These are phyloP conservation scores for Anisodus tanguticus DNA, from an alignment of 257 asterid species.

Conservation along the genomic window DNA sequence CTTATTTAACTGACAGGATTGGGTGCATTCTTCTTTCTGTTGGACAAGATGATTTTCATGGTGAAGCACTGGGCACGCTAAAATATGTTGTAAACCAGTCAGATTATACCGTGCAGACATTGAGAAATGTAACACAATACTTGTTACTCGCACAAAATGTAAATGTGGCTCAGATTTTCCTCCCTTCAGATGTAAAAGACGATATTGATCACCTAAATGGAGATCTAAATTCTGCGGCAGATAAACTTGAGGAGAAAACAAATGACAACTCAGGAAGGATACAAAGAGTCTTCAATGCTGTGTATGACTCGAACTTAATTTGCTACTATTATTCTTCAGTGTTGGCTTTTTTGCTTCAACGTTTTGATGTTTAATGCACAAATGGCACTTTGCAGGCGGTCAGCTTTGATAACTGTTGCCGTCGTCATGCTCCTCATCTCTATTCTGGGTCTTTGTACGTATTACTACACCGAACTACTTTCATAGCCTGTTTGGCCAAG, in stretches of 20 bases:
- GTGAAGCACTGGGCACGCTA: constrained; percentile 75
- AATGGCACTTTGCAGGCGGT: constrained; percentile 55
- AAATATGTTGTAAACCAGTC: constrained; percentile 91
- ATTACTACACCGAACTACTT: not conserved
- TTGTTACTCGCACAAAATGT: constrained; percentile 79
- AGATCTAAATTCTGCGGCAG: constrained; percentile 74
- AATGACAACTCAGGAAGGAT: constrained; percentile 66
- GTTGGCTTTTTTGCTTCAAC: constrained; percentile 27
- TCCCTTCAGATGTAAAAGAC: constrained; percentile 73
- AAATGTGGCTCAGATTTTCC: constrained; percentile 84
- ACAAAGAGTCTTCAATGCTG: constrained; percentile 63
- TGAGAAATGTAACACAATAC: constrained; percentile 80
- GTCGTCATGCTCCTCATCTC: constrained; percentile 82
- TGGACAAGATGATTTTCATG: constrained; percentile 82
- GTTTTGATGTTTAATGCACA: constrained; percentile 26
- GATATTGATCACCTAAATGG: constrained; percentile 76
- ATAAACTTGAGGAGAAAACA: constrained; percentile 70
- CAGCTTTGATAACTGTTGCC: constrained; percentile 71
- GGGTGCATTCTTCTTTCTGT: constrained; percentile 93
- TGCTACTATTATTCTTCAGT: not conserved
- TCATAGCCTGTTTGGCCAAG: too few relatives aligned
- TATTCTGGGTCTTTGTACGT: constrained; percentile 86
- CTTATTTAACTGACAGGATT: constrained; percentile 47
- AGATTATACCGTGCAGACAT: constrained; percentile 82
- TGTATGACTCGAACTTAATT: constrained; percentile 54